Evolutionary conservation across 441 rosid species (phyloP).

Genomic region (Pelargonium australe): DNA sequence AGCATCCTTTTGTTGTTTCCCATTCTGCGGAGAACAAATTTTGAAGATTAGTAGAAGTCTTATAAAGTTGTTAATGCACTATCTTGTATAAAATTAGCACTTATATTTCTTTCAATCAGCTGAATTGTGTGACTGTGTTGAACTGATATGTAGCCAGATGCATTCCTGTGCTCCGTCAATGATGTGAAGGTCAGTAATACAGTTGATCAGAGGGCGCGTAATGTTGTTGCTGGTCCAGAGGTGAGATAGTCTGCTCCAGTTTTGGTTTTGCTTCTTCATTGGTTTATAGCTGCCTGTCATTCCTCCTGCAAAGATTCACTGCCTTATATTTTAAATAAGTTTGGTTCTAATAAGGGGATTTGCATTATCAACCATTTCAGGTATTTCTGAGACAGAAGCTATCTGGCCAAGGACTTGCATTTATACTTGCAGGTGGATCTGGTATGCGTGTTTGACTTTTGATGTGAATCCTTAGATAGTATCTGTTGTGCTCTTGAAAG

Average conservation of each 20-base stretch:
- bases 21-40: conserved; percentile 6
- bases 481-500: background rate
- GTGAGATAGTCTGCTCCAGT: conserved; percentile 28
- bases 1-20: background rate
- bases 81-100: background rate
- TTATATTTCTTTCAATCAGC: background rate
- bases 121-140: conserved; percentile 14
- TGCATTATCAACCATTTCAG: conserved; percentile 32
- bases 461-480: background rate
- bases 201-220: conserved; percentile 70
- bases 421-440: conserved; percentile 90
- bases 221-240: conserved; percentile 65
- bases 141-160: conserved; percentile 89
- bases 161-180: conserved; percentile 87
- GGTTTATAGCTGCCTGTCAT: conserved; percentile 10
- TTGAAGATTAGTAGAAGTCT: conserved; percentile 3
- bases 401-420: conserved; percentile 94
- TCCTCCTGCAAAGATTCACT: background rate
- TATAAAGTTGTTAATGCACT: background rate
- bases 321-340: background rate
- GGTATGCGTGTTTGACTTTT: conserved; percentile 41
- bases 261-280: background rate
- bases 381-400: conserved; percentile 84
- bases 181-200: conserved; percentile 81
- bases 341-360: background rate